A percentile compares a stretch with the other conserved stretches of the same genome.
phyloP scores from a whole-genome alignment of 345 rosid genomes.

The Citrus australasica region DNA sequence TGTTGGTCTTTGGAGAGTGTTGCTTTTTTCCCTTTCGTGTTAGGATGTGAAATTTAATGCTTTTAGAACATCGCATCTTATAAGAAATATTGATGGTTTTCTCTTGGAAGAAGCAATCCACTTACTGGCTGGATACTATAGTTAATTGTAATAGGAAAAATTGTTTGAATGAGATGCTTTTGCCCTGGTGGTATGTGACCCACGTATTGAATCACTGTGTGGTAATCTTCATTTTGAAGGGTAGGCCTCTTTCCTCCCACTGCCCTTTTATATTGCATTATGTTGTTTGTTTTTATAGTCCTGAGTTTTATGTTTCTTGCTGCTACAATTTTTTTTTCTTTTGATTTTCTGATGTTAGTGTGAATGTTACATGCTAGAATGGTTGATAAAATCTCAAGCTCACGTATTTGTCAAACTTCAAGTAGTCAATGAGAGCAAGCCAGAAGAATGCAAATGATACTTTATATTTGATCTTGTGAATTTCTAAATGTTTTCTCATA shows the following conservation, averaged over 20 bases:
- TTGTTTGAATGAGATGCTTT: too few species aligned
- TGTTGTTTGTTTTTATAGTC: not conserved
- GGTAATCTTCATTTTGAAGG: constrained; percentile 65
- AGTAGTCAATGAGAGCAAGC: not conserved
- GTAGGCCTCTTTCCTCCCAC: constrained; percentile 27
- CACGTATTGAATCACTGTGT: constrained; percentile 40
- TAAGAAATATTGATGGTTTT: not conserved
- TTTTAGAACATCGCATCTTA: not conserved
- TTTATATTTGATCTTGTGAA: not conserved
- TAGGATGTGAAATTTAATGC: too few species aligned
- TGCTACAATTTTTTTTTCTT: not conserved
- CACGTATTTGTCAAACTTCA: too few species aligned
- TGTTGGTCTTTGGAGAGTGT: not conserved
- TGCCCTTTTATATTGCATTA: not conserved
- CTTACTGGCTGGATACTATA: too few species aligned
- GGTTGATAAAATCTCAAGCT: not conserved
- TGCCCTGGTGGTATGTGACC: constrained; percentile 28
- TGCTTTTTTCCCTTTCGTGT: not conserved
- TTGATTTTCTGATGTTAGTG: not conserved
- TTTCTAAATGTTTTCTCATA: not conserved
- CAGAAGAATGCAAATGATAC: not conserved
- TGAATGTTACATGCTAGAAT: not conserved
- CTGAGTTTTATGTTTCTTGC: not conserved
- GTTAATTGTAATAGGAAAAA: too few species aligned
- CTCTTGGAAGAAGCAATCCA: not conserved